Base-by-base conservation (phyloP, 2,329 filamentous ascomycete genomes). In the Pestalotiopsis sp. region DNA sequence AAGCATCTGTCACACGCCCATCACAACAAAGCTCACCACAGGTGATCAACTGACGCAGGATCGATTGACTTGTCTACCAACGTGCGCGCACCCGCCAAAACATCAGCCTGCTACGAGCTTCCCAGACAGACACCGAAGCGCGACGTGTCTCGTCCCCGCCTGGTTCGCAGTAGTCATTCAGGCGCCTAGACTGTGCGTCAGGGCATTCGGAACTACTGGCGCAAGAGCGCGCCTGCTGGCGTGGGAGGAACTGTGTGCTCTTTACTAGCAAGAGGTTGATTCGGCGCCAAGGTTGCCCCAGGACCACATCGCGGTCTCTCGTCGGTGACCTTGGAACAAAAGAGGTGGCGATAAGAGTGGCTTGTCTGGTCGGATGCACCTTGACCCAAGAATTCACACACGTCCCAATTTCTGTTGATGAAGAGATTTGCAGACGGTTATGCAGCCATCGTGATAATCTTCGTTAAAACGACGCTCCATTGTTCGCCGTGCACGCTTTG, bases 391-490 rank as follows among this genome's bases (percentile, higher is more conserved):
- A 69, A 61, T 69, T 65, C 45, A 52, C 45, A 57, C 68, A 66
- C 56, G 65, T 69, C 68, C 65, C 68, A 65, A 57, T 69, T 66
- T 68, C 66, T 31, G 58, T 68, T 68, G 68, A 67, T 68, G 68
- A 69, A 69, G 68, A 67, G 66, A 65, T 65, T 65, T 61, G 61
- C 65, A 65, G 66, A 61, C 65, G 68, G 66, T 57, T 56, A 57
- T 27, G 45, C 39, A 67, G 66, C 66, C 41, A 68, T 70, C 67
- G 69, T 70, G 69, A 70, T 68, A 63, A 66, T 58, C 59, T 25
- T 70, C 58, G 63, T 64, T 70, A 66, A 67, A 70, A 63, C 31
- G 67, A 61, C 36, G 56, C 63, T 31, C 66, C 45, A 68, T 70
- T 68, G 68, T 67, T 65, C 61, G 52, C 45, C 65, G 69, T 66